phyloP scores from a whole-genome alignment of 805 yeast genomes.

The Starmera caribaea region DNA sequence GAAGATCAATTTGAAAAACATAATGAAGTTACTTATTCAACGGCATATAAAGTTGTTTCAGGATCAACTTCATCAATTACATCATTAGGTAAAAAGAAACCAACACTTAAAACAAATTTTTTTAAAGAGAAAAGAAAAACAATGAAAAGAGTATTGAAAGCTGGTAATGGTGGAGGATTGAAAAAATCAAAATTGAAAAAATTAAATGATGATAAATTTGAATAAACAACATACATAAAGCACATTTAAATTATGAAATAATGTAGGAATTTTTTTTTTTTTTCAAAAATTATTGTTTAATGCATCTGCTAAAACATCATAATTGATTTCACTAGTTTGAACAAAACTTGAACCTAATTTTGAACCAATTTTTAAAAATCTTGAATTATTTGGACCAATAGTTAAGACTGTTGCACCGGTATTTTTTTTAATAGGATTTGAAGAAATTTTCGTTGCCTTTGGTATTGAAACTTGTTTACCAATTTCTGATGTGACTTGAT shows the following conservation, averaged over 20 bases:
- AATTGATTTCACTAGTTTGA: conserved; percentile 15
- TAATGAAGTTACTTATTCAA: conserved; percentile 40
- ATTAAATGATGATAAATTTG: neutral
- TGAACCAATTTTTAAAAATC: conserved; percentile 18
- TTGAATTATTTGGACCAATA: conserved; percentile 18
- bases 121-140: conserved; percentile 13
- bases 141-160: conserved; percentile 6
- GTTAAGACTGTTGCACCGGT: conserved; percentile 16
- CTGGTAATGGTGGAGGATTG: neutral
- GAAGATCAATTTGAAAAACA: conserved; percentile 32
- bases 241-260: neutral
- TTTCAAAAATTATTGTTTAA: conserved; percentile 3
- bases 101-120: conserved; percentile 3
- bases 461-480: conserved; percentile 8
- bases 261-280: neutral
- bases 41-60: conserved; percentile 43
- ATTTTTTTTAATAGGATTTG: neutral
- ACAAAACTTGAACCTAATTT: conserved; percentile 14
- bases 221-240: neutral
- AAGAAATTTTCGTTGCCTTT: neutral
- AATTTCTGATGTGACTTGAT: conserved; percentile 13
- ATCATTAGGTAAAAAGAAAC: conserved; percentile 32
- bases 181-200: neutral
- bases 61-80: conserved; percentile 52
- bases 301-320: conserved; percentile 18